Evolutionary conservation across 345 rosid species (phyloP), one percentile per base, ranked within the genome.

Genomic region (Eutrema yunnanense): DNA sequence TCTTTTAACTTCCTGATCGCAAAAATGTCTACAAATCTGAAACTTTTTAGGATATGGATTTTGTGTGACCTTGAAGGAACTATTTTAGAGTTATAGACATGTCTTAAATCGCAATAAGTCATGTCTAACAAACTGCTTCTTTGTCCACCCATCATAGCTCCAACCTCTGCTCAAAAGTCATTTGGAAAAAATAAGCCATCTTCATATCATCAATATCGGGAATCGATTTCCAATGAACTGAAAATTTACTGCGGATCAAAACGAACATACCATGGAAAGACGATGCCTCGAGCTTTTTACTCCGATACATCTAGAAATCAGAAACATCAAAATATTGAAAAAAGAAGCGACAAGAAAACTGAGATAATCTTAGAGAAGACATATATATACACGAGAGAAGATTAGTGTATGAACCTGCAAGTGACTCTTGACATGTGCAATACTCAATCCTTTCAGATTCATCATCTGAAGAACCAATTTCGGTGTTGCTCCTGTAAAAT

Each of bases 341-440:
- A 63, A 67, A n/a, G 41, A 34, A 9, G 58, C 51, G 9, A 38
- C 34, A 34, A 44, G 11, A 11, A 38, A 44, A 66, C 16, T 57
- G 16, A 26, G 3, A 33, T 26, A 2, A 59, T 49, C 62, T 38
- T 65, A 13, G 52, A 22, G 54, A 67, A 67, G 9, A 56, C 42
- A 27, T 41, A 19, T 59, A 46, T 37, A 55, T 11, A 19, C 11
- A 19, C 22, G 22, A 0, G 2, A 58, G 34, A 59, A 14, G 27
- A 37, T 27, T 27, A 30, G 64, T 6, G 26, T 34, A 9, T 52
- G 8, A 26, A 92, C 98, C 95, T 92, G 98, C 80, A 90, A 81
- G 69, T 92, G 96, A 86, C 98, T 92, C 83, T 90, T 92, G 22
- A 92, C 95, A 77, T 92, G 96, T 10, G 98, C 88, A 81, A 92